Evolutionary conservation across 2,329 filamentous ascomycete species (phyloP), one percentile per base, ranked within the genome.

Genomic region (Colletotrichum sp.): DNA sequence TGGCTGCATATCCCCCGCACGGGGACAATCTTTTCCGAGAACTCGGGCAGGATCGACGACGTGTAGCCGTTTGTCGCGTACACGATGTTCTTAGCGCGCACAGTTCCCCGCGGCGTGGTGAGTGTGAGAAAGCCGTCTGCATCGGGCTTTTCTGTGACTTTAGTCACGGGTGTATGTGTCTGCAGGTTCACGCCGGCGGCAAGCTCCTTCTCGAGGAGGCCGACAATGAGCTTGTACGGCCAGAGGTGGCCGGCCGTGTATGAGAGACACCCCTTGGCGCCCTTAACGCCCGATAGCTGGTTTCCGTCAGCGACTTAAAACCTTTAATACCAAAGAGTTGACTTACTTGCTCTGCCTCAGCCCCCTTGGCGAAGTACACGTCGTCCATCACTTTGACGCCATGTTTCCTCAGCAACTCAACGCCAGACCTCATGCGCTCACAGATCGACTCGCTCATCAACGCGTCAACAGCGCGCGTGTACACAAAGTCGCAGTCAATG

Each of bases 401-500:
- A 10, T 77, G 80, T n/a, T 77, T 72, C 1, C 83, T 77, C 43
- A 87, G 79, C 38, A 80, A 67, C 2, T 85, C 80, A 21, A 83
- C 82, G 1, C 79, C 79, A 0, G 79, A 78, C 64, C 81, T 80
- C 43, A 84, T 79, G 2, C 74, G 56, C 1, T 75, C 34, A 9
- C 77, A 69, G 14, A 78, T 77, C 5, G 72, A 73, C 1, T 81
- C 77, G 4, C 80, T 79, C 9, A 87, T 71, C n/a, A 83, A 81
- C 1, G 86, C 83, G 75, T 88, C 86, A 6, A 83, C 79, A 9
- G 83, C 82, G 6, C 86, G 78, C 1, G 85, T 86, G 4, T 87
- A 55, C 14, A 86, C 81, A 18, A 88, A 86, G 36, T 88, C 86
- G 74, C 86, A 88, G 56, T 88, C 85, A 13, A 88, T 82, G 0